These are phyloP conservation scores for Penicillium sp. DNA, from an alignment of 2,329 filamentous ascomycete species.

Conservation along the genomic window DNA sequence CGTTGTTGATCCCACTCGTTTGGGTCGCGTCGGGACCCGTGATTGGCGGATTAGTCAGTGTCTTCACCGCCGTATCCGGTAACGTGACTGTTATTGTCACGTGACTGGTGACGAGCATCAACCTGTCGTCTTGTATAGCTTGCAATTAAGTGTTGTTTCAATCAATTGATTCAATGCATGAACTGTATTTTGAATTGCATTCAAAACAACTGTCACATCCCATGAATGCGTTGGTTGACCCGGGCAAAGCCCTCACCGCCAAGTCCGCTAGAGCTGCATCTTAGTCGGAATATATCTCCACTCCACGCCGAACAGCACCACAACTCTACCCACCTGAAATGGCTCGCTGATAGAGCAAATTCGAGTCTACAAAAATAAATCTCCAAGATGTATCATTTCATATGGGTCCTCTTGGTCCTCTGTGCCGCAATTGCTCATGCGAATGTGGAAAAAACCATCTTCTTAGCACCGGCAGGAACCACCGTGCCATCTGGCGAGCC, in stretches of 20 bases:
- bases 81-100: not conserved
- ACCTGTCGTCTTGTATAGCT: not conserved
- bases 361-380: not conserved
- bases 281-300: constrained; percentile 8
- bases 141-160: not conserved
- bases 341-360: not conserved
- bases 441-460: constrained; percentile 91
- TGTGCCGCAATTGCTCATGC: constrained; percentile 42
- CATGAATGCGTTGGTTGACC: not conserved
- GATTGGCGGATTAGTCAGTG: constrained; percentile 25
- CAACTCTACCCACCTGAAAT: not conserved
- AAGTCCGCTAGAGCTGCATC: constrained; percentile 1
- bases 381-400: constrained; percentile 14
- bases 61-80: constrained; percentile 17
- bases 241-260: constrained; percentile 3
- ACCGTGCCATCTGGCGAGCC: constrained; percentile 57
- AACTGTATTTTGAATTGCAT: not conserved
- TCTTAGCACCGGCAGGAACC: constrained; percentile 65
- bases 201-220: not conserved
- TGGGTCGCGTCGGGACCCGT: constrained; percentile 36
- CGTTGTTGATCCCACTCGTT: constrained; percentile 35
- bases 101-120: not conserved
- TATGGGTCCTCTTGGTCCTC: constrained; percentile 17
- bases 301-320: not conserved
- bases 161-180: not conserved